Evolutionary conservation across 192 early-diverging fungal genomes (phyloP), one percentile per base, ranked within the genome.

Genomic region (Coemansia sp.): DNA sequence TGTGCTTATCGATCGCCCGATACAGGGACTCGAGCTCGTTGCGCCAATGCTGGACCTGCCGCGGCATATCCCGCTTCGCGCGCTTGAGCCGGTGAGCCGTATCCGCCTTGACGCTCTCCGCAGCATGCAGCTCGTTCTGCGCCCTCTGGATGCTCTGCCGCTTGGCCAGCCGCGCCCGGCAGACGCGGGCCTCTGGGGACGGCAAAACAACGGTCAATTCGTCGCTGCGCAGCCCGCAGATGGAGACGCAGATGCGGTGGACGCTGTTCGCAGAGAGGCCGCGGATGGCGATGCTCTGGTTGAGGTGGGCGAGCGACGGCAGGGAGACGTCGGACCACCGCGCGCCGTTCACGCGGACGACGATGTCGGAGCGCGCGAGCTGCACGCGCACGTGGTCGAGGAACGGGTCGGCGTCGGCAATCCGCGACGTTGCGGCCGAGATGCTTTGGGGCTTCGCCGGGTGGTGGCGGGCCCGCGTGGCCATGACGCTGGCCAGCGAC

Each of bases 181-280:
- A 56, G 16, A 62, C 23, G 5, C 30, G 33, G 0, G 58, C 38
- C 1, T 48, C 33, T 14, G 32, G n/a, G 11, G 58, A 31, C 16
- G 58, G 57, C 44, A 54, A 30, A 12, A 51, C 56, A 28, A 78
- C 62, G 12, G n/a, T 18, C 23, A 78, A 58, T 23, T 71, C 69
- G 23, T 71, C 65, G 54, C 75, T 78, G 50, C 69, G 64, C 69
- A 78, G 55, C 4, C 75, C 69, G 23, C 64, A 71, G 2, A 78
- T 33, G 0, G 69, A 18, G 16, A 78, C 32, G 19, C 58, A 42
- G 12, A 78, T 47, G 11, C 58, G 46, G 51, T 62, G 48, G 12
- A 47, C 18, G 29, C 16, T 29, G 49, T 61, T 50, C 6, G 27
- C 12, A 23, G 49, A n/a, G n/a, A 78, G 35, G 4, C 48, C 54